Evolutionary conservation across 148 eudicot species (phyloP), one percentile per base, ranked within the genome.

Genomic region (Cornus kousa): DNA sequence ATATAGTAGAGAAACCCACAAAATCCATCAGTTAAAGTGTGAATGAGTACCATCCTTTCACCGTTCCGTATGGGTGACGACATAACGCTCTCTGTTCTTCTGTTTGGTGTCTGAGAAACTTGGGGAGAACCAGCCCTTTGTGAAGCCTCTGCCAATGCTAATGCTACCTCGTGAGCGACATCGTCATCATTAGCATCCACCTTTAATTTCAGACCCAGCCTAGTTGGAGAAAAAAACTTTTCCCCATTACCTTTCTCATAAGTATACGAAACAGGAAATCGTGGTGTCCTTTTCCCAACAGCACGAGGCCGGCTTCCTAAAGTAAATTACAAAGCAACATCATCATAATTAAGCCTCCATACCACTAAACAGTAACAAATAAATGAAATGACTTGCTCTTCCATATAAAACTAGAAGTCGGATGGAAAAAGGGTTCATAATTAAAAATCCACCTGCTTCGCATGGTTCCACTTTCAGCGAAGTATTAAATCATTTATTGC

Each of bases 241-340:
- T 87, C 97, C 43, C 76, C 81, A 39, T 80, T 89, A 53, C 82
- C 87, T 85, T 82, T 91, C 76, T 92, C 93, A 77, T 83, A 82
- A 40, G 93, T 85, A 86, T 83, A 91, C 69, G 88, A 87, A 80
- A 97, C 88, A 72, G 98, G 98, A 68, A 91, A 83, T 67, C 99
- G 91, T 16, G 99, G 99, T 2, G 98, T 97, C 86, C 99, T 92
- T 87, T 97, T 97, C 73, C 99, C 98, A 81, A 97, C 99, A 75
- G 92, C 97, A 77, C 97, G 88, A 82, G 93, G 90, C 79, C 92
- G 90, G 78, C 78, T 90, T 73, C 87, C 97, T 95, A 83, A 48
- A 82, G 70, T 19, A 79, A 79, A 79, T 76, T 69, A 28, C 35
- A 85, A 79, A 39, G 31, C 80, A 78, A 20, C 53, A 66, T 75